Evolutionary conservation across 1,284 basidiomycete genomes (phyloP).

Genomic region (Leccinum ambiguum): DNA sequence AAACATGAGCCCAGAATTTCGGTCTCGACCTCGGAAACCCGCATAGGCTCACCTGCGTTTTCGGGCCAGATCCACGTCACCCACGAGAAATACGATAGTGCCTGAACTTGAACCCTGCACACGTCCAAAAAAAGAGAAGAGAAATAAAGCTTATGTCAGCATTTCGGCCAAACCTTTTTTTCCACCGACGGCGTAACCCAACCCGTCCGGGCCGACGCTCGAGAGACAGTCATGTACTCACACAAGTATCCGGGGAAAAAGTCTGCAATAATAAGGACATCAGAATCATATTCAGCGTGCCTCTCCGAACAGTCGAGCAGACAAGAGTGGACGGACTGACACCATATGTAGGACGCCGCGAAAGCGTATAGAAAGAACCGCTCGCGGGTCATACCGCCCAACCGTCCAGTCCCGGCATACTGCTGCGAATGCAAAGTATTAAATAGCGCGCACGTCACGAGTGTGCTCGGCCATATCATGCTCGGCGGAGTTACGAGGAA

Average conservation of each 20-base stretch:
- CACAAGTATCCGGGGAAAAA: conserved; percentile 48
- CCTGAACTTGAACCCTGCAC: conserved; percentile 32
- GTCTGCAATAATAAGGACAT: conserved; percentile 22
- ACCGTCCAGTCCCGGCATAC: conserved; percentile 42
- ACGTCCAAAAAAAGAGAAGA: conserved; percentile 1
- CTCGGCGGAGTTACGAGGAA: conserved; percentile 42
- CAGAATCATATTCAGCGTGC: neutral
- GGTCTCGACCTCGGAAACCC: neutral
- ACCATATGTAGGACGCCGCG: conserved; percentile 44
- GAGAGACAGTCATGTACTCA: conserved; percentile 3
- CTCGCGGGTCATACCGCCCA: conserved; percentile 44
- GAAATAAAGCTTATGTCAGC: neutral
- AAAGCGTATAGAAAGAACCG: conserved; percentile 49
- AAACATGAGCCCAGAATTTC: neutral
- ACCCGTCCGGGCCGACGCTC: neutral
- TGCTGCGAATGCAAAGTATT: conserved; percentile 53
- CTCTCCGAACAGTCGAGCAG: neutral
- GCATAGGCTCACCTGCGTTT: conserved; percentile 31
- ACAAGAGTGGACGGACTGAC: conserved; percentile 27
- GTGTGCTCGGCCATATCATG: conserved; percentile 51
- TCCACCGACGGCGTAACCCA: neutral
- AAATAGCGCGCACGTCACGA: conserved; percentile 50
- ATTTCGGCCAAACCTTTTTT: neutral
- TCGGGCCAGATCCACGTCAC: conserved; percentile 57
- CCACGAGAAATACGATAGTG: conserved; percentile 56